Percentiles rank a stretch among this genome's conserved stretches.
These are phyloP conservation scores for Cladochytrium replicatum DNA, from an alignment of 192 early-diverging fungal species.

Conservation along the genomic window DNA sequence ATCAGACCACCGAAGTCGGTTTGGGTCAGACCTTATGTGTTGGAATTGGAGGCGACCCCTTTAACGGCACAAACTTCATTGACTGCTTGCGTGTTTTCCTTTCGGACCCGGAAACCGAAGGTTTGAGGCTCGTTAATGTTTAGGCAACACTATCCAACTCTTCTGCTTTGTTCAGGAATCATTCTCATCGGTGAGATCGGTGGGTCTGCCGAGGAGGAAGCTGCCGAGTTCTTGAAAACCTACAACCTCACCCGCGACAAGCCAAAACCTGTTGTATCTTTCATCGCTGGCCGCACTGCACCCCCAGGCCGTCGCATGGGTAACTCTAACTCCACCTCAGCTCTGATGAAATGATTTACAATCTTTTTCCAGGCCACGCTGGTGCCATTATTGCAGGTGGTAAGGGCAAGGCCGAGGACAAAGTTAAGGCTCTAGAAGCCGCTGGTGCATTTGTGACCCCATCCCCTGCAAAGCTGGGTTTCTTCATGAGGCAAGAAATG, in stretches of 20 bases:
- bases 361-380: slow-evolving; percentile 55
- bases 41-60: slow-evolving; percentile 98
- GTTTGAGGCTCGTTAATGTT: no score
- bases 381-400: slow-evolving; percentile 99
- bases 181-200: slow-evolving; percentile 99
- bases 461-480: slow-evolving; percentile 93
- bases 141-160: no score
- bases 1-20: slow-evolving; percentile 90
- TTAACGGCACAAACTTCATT: slow-evolving; percentile 99
- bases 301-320: slow-evolving; percentile 99
- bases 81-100: slow-evolving; percentile 92
- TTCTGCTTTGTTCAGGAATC: slow-evolving; percentile 47
- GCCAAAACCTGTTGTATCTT: slow-evolving; percentile 98
- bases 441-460: slow-evolving; percentile 87
- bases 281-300: slow-evolving; percentile 98
- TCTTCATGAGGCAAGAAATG: slow-evolving; percentile 63
- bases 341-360: not conserved
- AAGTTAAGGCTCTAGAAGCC: slow-evolving; percentile 89
- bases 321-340: not conserved
- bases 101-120: slow-evolving; percentile 88
- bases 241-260: slow-evolving; percentile 76
- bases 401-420: slow-evolving; percentile 96
- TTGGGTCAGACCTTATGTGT: slow-evolving; percentile 94
- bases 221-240: slow-evolving; percentile 90
- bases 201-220: slow-evolving; percentile 97